Evolutionary conservation across 2,329 filamentous ascomycete genomes (phyloP), one percentile per base, ranked within the genome.

Genomic region (Colletotrichum ledebouriae): DNA sequence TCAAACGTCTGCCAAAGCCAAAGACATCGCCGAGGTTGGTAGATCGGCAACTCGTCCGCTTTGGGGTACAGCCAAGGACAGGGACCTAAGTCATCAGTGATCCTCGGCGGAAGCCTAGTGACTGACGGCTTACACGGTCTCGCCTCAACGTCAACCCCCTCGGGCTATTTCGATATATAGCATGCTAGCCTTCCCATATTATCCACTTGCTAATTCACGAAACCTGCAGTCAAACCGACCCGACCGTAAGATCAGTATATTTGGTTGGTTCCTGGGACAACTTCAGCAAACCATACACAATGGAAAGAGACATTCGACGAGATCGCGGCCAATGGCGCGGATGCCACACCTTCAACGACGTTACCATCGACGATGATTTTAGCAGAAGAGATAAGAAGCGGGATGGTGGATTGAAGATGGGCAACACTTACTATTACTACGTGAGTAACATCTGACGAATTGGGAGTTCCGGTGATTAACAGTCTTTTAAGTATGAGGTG

Each of bases 191-290:
- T 42, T 57, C 56, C 55, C 50, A 3, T 13, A 6, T 2, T 1
- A 57, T 5, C 68, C 67, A 42, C 56, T 71, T 73, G 66, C 75
- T 77, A 64, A 78, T 72, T 63, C 64, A 13, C 2, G 12, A n/a
- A 29, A 66, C 53, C 67, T 22, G 12, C 76, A 91, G 89, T 75
- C 84, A 87, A 80, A 89, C 89, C 62, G 78, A 86, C 73, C 85
- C 86, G 71, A 85, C 87, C 59, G 85, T 89, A 71, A 85, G 86
- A 71, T 91, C 90, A 50, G 92, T 98, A 72, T 89, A 92, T 76
- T 86, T 98, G 52, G 85, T 96, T 73, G 95, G 95, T 71, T 97
- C 94, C 71, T 98, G 95, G 95, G 94, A 98, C 82, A 97, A 97
- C 82, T 98, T 98, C 81, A 84, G 86, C 69, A 89, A 87, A 75